Base-by-base conservation (phyloP, 345 rosid genomes). In the Brassica rapa region DNA sequence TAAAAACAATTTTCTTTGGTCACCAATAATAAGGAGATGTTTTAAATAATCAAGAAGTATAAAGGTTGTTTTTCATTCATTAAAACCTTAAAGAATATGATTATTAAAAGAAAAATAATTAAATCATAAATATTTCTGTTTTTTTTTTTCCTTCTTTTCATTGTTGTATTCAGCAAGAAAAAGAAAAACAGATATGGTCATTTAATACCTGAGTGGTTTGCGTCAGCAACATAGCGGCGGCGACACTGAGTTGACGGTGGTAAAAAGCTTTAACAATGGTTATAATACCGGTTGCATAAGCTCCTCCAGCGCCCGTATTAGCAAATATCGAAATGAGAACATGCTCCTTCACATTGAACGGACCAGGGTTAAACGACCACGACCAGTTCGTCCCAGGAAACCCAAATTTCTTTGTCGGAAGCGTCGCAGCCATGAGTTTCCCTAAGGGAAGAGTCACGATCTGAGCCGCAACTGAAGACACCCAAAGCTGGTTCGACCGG, bases 121-220 rank as follows among this genome's bases (percentile, higher is more conserved):
- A 4, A 55, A 16, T 6, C 21, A 51, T 6, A 21, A 55, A 55
- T 4, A 55, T 19, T 35, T 37, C 11, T 55, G 4, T 15, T 8
- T 32, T 1, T 51, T 15, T 37, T 32, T 1, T 51, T 15, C 25
- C 29, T 6, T 16, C 57, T 73, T 49, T 14, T n/a, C 55, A 55
- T 15, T n/a, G 63, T 65, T 25, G 11, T 15, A 66, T 66, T 14
- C 77, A 53, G 16, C 37, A 53, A 64, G 23, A 51, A 37, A 12
- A 19, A 30, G 5, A n/a, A 1, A 16, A n/a, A 21, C 0, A 51
- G 74, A 12, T 25, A 10, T 12, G 11, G 29, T 59, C n/a, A 23
- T 14, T 4, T 51, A 3, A 29, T 66, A 90, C 97, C 93, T 88
- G 97, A 57, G 96, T 89, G 3, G 97, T 88, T 78, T 87, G 91